Evolutionary conservation across 495 filamentous ascomycete species (phyloP), one percentile per base, ranked within the genome.

Genomic region (Penicillium pancosmium): DNA sequence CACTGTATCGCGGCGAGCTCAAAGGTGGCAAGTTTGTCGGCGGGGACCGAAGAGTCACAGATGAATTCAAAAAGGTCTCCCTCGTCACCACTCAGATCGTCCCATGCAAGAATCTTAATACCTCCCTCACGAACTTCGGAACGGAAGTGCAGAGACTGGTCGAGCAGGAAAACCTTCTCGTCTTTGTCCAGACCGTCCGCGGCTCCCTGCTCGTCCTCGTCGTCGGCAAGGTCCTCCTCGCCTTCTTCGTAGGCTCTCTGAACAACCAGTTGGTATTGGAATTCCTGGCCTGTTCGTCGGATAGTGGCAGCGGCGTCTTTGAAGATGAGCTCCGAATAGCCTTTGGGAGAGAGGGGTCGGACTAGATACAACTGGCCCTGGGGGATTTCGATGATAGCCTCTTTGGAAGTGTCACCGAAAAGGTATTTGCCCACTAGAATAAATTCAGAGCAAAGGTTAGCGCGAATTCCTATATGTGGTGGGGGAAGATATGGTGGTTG

Each of bases 301-400:
- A 98, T 97, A 36, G 88, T 88, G 21, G 93, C 92, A 33, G 88
- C 91, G 34, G 91, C 88, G 87, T 98, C 94, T 68, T 96, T 97
- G 84, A 97, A 98, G 74, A 98, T 96, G 65, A 97, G 90, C 73
- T 98, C 95, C 1, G 92, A 97, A 66, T 96, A 96, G 57, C 94
- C 94, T 74, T 98, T 98, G 33, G 92, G 91, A 2, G 94, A 98
- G 31, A 91, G 82, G 5, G 94, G 94, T 61, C 94, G 90, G 65
- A 98, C 95, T 54, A 98, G 89, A 70, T 96, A 98, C 33, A 98
- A 91, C 76, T 97, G 91, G 63, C 94, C 94, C 72, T 97, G 91
- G 6, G 94, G 85, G 33, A 98, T 88, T 66, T 97, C 91, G 72
- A 97, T 91, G 70, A 98, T 88, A 19, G 90, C 87, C 71, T 98